Evolutionary conservation across 2,329 filamentous ascomycete genomes (phyloP).

Genomic region (Microsporum ferrugineum): DNA sequence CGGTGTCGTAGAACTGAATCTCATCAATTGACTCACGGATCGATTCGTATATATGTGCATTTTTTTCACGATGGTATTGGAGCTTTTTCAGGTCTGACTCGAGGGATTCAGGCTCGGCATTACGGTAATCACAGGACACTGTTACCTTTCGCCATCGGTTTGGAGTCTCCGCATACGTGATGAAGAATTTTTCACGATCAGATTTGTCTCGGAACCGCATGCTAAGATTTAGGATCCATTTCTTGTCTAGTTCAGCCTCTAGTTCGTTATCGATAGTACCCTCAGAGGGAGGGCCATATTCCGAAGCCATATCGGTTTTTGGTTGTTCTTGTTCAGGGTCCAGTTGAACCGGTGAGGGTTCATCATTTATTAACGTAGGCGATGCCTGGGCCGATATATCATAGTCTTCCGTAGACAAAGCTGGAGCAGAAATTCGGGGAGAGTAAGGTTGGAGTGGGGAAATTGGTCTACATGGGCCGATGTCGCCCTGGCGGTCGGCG

Average conservation of each 20-base stretch:
- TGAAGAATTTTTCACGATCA: slow-evolving; percentile 91
- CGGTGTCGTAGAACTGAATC: slow-evolving; percentile 91
- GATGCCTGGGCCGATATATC: neutral
- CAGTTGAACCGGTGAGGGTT: neutral
- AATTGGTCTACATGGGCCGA: slow-evolving; percentile 35
- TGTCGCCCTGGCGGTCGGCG: slow-evolving; percentile 34
- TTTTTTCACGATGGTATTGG: slow-evolving; percentile 83
- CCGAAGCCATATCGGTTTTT: neutral
- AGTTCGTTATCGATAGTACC: slow-evolving; percentile 21
- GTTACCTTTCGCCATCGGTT: slow-evolving; percentile 78
- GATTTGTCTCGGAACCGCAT: slow-evolving; percentile 96
- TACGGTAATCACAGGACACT: slow-evolving; percentile 83
- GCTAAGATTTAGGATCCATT: slow-evolving; percentile 93
- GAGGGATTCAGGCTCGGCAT: slow-evolving; percentile 66
- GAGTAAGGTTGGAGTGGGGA: slow-evolving; percentile 28
- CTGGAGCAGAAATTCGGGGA: slow-evolving; percentile 31
- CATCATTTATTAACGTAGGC: neutral
- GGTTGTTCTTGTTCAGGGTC: neutral
- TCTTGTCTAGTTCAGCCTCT: slow-evolving; percentile 59
- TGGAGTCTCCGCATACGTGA: slow-evolving; percentile 77
- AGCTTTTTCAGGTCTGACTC: slow-evolving; percentile 70
- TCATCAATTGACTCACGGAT: slow-evolving; percentile 85
- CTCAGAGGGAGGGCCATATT: slow-evolving; percentile 19
- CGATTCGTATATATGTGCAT: slow-evolving; percentile 81
- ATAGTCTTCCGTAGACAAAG: slow-evolving; percentile 28